phyloP scores from a whole-genome alignment of 2,329 filamentous ascomycete genomes.

The Tolypocladium pustulatum region DNA sequence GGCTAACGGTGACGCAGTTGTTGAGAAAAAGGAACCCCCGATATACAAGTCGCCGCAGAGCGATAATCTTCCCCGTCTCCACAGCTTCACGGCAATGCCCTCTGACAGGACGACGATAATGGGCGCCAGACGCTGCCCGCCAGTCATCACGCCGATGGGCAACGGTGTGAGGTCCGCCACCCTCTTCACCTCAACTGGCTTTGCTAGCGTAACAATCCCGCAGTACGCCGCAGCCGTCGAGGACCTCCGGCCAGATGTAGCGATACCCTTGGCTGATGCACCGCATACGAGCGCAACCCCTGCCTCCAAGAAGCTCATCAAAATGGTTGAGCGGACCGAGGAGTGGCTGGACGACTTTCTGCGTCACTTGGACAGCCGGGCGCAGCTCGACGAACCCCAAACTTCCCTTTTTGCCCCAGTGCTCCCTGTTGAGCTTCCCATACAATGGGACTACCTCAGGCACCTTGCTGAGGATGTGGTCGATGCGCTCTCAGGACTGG shows the following conservation, averaged over 20 bases:
- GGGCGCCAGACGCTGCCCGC: conserved; percentile 66
- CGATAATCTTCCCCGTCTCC: conserved; percentile 44
- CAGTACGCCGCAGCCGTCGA: conserved; percentile 58
- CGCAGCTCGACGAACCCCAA: conserved; percentile 14
- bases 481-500: conserved; percentile 53
- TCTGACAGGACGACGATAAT: conserved; percentile 58
- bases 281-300: conserved; percentile 35
- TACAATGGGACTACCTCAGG: conserved; percentile 73
- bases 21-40: conserved; percentile 42
- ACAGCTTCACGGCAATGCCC: conserved; percentile 67
- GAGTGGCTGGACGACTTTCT: conserved; percentile 68
- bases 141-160: conserved; percentile 58
- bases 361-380: conserved; percentile 15
- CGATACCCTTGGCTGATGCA: conserved; percentile 69
- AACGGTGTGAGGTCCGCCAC: conserved; percentile 64
- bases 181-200: conserved; percentile 80
- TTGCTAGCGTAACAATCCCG: conserved; percentile 56
- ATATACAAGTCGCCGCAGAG: conserved; percentile 30
- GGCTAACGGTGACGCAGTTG: conserved; percentile 27
- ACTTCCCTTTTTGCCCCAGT: conserved; percentile 53
- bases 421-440: conserved; percentile 61
- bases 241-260: conserved; percentile 67
- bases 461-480: conserved; percentile 55
- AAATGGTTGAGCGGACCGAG: conserved; percentile 80
- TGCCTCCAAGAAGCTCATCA: conserved; percentile 61